Base-by-base conservation (phyloP, 305 asterid genomes). In the Fraxinus angustifolia region DNA sequence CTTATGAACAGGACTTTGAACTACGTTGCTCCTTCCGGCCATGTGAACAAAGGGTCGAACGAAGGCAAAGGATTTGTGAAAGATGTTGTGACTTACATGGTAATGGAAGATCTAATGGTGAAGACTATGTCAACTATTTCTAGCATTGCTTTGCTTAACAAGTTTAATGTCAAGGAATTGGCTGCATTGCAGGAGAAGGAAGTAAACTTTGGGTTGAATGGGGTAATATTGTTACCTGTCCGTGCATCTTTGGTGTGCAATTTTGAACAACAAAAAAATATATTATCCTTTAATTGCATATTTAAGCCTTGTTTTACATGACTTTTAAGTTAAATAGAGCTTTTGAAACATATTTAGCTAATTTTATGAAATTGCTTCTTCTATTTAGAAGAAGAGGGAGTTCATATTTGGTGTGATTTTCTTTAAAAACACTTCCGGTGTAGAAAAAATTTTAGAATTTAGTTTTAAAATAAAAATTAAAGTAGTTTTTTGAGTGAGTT, bases 71-170 rank as follows among this genome's bases (percentile, higher is more conserved):
- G 89, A 5, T 74, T 84, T 12, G 89, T 84, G 58, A 86, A 83
- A 79, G 91, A 77, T 3, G 74, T 82, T 10, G 87, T 83, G 3
- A 85, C 83, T 4, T 87, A 84, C 42, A 87, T 88, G 86, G 82
- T 87, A 0, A 78, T 83, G 87, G 90, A 89, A 85, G 81, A 87
- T 42, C 30, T 83, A 48, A 84, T 62, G 70, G 83, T 86, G 65
- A 71, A 75, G 75, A 88, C 89, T 0, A 73, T 71, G 83, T 82
- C 88, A 0, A 82, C 82, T 10, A 76, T 82, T 8, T 82, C 88
- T 1, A 75, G 84, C 23, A 50, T 82, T 19, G 73, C 85, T 26
- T 12, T 86, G 76, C 83, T 86, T 0, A 82, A 80, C 1, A 31
- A 73, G 75, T 58, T 76, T 38, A 79, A 80, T 7, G 79, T 84